phyloP scores from a whole-genome alignment of 495 filamentous ascomycete species.

The Hypoxylon fuscum region DNA sequence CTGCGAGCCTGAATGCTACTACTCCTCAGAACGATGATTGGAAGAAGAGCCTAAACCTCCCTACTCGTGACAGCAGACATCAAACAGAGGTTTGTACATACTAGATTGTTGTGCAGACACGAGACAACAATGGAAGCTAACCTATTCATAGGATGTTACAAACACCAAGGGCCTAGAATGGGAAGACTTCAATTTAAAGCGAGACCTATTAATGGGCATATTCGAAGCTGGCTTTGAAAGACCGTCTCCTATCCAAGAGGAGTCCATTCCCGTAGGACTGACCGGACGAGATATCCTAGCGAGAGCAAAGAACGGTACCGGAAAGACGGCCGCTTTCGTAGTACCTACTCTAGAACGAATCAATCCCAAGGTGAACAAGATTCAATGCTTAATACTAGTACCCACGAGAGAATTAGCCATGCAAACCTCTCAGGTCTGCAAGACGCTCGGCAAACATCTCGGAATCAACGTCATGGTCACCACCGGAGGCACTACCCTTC shows the following conservation, averaged over 20 bases:
- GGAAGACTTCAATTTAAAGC: slow-evolving; percentile 93
- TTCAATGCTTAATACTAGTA: slow-evolving; percentile 94
- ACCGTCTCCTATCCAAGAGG: slow-evolving; percentile 98
- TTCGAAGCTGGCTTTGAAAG: slow-evolving; percentile 99
- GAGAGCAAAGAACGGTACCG: slow-evolving; percentile 97
- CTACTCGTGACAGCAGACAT: slow-evolving; percentile 83
- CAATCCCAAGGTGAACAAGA: slow-evolving; percentile 94
- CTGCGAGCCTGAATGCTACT: slow-evolving; percentile 72
- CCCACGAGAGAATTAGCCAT: slow-evolving; percentile 97
- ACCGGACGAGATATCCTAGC: slow-evolving; percentile 95
- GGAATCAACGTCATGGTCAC: slow-evolving; percentile 99
- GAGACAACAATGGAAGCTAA: slow-evolving; percentile 22
- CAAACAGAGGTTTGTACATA: slow-evolving; percentile 85
- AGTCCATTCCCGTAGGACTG: slow-evolving; percentile 94
- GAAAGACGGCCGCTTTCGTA: slow-evolving; percentile 97
- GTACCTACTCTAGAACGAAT: slow-evolving; percentile 95
- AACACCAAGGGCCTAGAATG: slow-evolving; percentile 97
- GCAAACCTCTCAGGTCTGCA: slow-evolving; percentile 98
- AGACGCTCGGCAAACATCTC: slow-evolving; percentile 95
- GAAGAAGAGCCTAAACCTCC: slow-evolving; percentile 80
- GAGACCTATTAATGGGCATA: slow-evolving; percentile 96
- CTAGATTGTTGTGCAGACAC: background rate
- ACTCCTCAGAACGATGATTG: slow-evolving; percentile 69
- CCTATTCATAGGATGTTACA: slow-evolving; percentile 81
- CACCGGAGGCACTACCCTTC: slow-evolving; percentile 91